Base-by-base conservation (phyloP, 768 basidiomycete species). In the Candolleomyces efflorescens region DNA sequence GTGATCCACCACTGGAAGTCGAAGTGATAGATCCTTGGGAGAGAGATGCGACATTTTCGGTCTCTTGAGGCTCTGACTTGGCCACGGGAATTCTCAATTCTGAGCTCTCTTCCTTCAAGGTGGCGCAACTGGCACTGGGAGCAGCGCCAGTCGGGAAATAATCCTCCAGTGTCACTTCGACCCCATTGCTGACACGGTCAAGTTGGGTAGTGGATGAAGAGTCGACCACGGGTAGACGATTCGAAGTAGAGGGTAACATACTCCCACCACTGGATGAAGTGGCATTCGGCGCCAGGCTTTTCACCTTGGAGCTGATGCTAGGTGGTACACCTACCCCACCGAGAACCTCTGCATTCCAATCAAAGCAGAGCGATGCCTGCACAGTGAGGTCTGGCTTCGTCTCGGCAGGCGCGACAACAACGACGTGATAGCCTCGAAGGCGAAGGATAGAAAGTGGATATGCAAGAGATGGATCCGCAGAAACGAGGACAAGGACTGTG, bases 391-490 rank as follows among this genome's bases (percentile, higher is more conserved):
- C 80, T n/a, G 68, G 64, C 38, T 81, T 76, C 1, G 71, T 64
- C 3, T 67, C 68, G 9, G 71, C 68, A n/a, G 73, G 76, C 13
- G 74, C 74, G 38, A 87, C 69, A 23, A 87, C 61, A 48, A 86
- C 70, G 27, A 86, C 76, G 18, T 72, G 69, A 65, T 82, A 83
- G 45, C 71, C 70, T 59, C 84, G 78, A 55, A 82, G 74, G 24
- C 82, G 78, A 37, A 89, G 70, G 39, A 74, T 71, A 1, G 86
- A 81, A 41, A 86, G 65, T n/a, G 82, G 80, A 64, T 86, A 88
- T 1, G 81, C 79, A 59, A 87, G 81, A 65, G 87, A 85, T 37
- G 82, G 76, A 67, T 89, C 86, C 13, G 81, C 83, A 0, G 86
- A 79, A 62, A 89, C 83, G 37, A 90, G 71, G 43, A 87, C 67